phyloP scores from a whole-genome alignment of 2,329 filamentous ascomycete species.

The Aureobasidium uvarum region DNA sequence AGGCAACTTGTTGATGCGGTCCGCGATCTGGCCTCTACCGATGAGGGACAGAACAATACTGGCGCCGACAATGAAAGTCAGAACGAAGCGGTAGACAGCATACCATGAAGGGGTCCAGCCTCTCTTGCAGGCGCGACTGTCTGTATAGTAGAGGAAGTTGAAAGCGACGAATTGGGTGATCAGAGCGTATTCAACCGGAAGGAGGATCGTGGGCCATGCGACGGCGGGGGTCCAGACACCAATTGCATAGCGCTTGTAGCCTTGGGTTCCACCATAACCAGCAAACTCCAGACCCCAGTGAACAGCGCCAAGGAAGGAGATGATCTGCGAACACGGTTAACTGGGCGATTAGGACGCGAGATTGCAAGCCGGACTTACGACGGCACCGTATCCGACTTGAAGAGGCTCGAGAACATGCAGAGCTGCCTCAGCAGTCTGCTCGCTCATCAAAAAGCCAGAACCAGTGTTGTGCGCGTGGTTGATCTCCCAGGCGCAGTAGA shows the following conservation, averaged over 20 bases:
- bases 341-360: not conserved
- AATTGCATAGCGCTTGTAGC: constrained; percentile 77
- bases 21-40: constrained; percentile 73
- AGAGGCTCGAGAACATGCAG: constrained; percentile 78
- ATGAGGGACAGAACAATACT: constrained; percentile 79
- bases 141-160: constrained; percentile 79
- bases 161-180: constrained; percentile 85
- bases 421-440: constrained; percentile 68
- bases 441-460: constrained; percentile 62
- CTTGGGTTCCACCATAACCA: constrained; percentile 63
- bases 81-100: constrained; percentile 81
- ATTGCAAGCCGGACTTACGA: constrained; percentile 53
- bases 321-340: constrained; percentile 56
- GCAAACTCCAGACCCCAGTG: constrained; percentile 93
- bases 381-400: constrained; percentile 86
- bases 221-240: constrained; percentile 75
- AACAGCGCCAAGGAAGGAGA: constrained; percentile 89
- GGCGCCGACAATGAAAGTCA: constrained; percentile 84
- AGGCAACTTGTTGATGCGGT: constrained; percentile 50
- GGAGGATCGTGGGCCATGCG: constrained; percentile 85
- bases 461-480: constrained; percentile 65
- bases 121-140: constrained; percentile 66
- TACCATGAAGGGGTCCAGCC: constrained; percentile 89
- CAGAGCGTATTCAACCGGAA: constrained; percentile 80
- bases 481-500: constrained; percentile 79